These are phyloP conservation scores for Puccinia brachypodii DNA, from an alignment of 1,284 basidiomycete genomes.

Conservation along the genomic window DNA sequence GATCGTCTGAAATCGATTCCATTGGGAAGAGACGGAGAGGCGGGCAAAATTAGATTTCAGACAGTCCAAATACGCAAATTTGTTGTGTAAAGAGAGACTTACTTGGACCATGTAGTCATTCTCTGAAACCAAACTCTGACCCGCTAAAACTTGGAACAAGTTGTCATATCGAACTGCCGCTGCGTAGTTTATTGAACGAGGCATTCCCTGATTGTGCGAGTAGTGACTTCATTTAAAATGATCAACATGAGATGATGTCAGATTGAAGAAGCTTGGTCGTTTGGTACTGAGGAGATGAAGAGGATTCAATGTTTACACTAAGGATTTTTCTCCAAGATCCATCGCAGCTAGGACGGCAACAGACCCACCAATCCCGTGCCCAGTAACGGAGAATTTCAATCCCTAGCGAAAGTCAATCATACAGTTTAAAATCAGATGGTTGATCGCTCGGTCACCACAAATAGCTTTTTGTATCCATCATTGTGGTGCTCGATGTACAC, in stretches of 20 bases:
- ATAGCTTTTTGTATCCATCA: neutral
- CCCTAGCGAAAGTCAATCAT: neutral
- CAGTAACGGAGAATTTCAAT: conserved; percentile 41
- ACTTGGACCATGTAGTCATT: conserved; percentile 50
- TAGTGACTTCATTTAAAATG: conserved; percentile 16
- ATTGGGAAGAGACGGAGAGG: neutral
- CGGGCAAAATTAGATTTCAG: neutral
- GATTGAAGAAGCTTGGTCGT: neutral
- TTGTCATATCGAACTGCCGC: conserved; percentile 29
- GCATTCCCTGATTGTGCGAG: conserved; percentile 31
- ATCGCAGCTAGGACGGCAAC: conserved; percentile 50
- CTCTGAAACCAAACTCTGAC: conserved; percentile 48
- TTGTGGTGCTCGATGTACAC: neutral
- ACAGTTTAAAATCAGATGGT: neutral
- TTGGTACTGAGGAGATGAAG: neutral
- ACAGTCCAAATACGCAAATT: neutral
- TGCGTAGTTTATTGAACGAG: conserved; percentile 1
- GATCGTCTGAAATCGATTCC: neutral
- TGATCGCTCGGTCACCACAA: neutral
- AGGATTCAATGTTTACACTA: conserved; percentile 16
- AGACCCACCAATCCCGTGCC: conserved; percentile 48
- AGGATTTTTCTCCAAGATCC: conserved; percentile 34
- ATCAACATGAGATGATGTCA: neutral
- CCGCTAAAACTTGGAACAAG: conserved; percentile 49
- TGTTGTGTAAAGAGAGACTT: neutral